A percentile compares a stretch with the other conserved stretches of the same genome.
Evolutionary conservation across 1,284 basidiomycete genomes (phyloP).

Genomic region (Bjerkandera adusta): DNA sequence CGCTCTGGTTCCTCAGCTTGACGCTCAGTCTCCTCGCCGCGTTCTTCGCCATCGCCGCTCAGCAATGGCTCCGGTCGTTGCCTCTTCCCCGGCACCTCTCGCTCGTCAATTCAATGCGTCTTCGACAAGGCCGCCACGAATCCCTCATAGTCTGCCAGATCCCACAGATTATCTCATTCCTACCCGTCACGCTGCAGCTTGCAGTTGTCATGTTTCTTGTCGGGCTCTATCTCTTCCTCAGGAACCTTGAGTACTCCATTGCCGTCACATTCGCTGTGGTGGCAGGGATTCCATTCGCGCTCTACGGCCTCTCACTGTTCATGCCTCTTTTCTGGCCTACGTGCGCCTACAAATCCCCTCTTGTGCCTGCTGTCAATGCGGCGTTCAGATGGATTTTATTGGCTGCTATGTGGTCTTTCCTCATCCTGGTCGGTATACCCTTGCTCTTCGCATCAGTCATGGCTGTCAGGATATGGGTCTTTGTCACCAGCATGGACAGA

Average conservation of each 20-base stretch:
- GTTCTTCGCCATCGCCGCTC: conserved; percentile 12
- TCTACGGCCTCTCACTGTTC: conserved; percentile 3
- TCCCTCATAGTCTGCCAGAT: conserved; percentile 21
- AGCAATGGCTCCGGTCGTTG: conserved; percentile 13
- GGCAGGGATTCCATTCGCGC: conserved; percentile 5
- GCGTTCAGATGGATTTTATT: neutral
- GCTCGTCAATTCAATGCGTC: conserved; percentile 3
- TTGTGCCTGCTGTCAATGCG: neutral
- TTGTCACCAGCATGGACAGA: neutral
- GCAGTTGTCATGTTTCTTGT: conserved; percentile 22
- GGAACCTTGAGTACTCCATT: conserved; percentile 16
- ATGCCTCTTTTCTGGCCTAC: conserved; percentile 1
- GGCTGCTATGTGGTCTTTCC: neutral
- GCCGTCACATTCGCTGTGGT: conserved; percentile 15
- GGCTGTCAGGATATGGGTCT: neutral
- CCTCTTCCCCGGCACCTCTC: conserved; percentile 5
- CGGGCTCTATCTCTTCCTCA: conserved; percentile 22
- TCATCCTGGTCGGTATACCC: neutral
- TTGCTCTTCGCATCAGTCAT: neutral
- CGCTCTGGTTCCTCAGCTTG: conserved; percentile 12
- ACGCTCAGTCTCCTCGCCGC: conserved; percentile 11
- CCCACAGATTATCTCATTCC: conserved; percentile 18
- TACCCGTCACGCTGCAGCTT: conserved; percentile 24
- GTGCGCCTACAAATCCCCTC: conserved; percentile 13
- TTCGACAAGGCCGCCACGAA: conserved; percentile 23